These are phyloP conservation scores for Pichia sp. DNA, from an alignment of 1,139 yeast genomes.

Conservation along the genomic window DNA sequence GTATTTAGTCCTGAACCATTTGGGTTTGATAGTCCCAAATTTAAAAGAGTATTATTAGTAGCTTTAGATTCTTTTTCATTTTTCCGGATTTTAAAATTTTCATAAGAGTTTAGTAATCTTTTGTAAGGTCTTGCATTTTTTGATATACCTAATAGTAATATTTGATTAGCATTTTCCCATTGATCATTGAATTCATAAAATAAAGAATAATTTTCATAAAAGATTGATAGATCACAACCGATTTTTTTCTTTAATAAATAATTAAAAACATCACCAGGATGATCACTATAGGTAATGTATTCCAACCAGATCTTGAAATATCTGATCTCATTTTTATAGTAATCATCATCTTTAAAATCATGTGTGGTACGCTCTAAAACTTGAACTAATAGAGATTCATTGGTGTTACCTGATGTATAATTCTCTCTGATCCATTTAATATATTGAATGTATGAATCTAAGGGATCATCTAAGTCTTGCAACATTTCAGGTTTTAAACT, in stretches of 20 bases:
- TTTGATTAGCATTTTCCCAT: slow-evolving; percentile 53
- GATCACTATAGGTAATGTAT: slow-evolving; percentile 61
- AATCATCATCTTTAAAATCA: slow-evolving; percentile 54
- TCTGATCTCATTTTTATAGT: slow-evolving; percentile 76
- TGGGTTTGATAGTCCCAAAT: slow-evolving; percentile 14
- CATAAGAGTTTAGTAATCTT: slow-evolving; percentile 46
- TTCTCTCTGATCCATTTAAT: slow-evolving; percentile 63
- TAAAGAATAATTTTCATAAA: slow-evolving; percentile 76
- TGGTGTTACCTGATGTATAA: slow-evolving; percentile 62
- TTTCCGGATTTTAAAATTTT: slow-evolving; percentile 40
- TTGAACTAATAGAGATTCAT: slow-evolving; percentile 60
- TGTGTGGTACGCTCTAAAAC: slow-evolving; percentile 70
- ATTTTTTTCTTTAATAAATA: slow-evolving; percentile 71
- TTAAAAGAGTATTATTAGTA: not conserved
- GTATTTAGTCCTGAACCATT: slow-evolving; percentile 19
- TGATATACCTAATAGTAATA: slow-evolving; percentile 57
- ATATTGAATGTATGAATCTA: slow-evolving; percentile 65
- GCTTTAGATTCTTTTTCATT: slow-evolving; percentile 3
- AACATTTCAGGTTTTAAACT: slow-evolving; percentile 39
- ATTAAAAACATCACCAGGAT: slow-evolving; percentile 65
- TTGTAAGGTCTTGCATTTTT: slow-evolving; percentile 57
- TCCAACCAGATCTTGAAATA: slow-evolving; percentile 77
- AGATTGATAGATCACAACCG: slow-evolving; percentile 61
- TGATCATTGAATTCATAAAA: slow-evolving; percentile 51
- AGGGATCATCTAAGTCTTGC: slow-evolving; percentile 62